phyloP scores from a whole-genome alignment of 23 red algal genomes.

The Cyanidioschyzon merolae region DNA sequence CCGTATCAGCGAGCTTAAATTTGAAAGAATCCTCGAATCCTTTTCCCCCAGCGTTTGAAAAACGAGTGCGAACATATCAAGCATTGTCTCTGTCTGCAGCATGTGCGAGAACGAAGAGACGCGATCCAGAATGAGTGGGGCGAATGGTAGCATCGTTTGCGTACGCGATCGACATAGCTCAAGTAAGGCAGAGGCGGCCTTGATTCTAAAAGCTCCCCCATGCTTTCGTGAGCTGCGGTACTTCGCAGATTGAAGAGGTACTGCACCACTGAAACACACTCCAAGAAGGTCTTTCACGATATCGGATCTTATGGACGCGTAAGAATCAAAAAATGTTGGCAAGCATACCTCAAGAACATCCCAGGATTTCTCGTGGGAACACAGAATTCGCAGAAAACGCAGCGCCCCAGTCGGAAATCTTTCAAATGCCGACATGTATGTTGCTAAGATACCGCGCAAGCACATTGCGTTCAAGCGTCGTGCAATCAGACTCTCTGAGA shows the following conservation, averaged over 20 bases:
- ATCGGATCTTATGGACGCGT: not conserved
- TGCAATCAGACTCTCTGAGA: not conserved
- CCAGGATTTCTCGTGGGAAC: not conserved
- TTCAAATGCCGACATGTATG: not conserved
- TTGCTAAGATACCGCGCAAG: not conserved
- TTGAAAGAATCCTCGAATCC: not conserved
- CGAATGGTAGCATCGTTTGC: not conserved
- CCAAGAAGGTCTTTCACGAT: not conserved
- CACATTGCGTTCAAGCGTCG: not conserved
- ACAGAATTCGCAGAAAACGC: not conserved
- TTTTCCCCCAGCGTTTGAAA: not conserved
- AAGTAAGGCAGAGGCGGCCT: not conserved
- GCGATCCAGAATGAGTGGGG: not conserved
- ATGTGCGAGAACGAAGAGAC: not conserved
- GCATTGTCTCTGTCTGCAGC: not conserved
- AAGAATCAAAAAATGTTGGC: not conserved
- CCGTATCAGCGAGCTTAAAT: not conserved
- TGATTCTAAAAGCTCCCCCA: not conserved
- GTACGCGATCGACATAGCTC: not conserved
- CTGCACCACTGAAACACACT: not conserved
- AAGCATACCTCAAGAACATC: not conserved
- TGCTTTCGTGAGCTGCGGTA: not conserved
- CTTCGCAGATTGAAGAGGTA: not conserved
- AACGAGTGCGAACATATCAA: not conserved
- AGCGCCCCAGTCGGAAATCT: not conserved